Evolutionary conservation across 1,284 basidiomycete genomes (phyloP).

Genomic region (Moesziomyces sp.): DNA sequence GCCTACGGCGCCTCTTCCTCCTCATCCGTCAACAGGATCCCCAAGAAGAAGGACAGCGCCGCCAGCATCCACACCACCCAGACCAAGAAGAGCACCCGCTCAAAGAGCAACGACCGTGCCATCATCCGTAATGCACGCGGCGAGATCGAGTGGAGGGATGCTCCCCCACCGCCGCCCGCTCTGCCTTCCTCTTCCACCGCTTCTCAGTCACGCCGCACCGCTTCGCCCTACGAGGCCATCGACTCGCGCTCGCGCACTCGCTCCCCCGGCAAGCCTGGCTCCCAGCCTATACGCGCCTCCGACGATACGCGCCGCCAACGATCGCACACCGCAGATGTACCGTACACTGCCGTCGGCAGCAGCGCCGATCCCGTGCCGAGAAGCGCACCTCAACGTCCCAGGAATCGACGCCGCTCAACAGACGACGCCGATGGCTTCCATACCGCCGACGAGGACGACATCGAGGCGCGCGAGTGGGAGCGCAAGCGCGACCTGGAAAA

Average conservation of each 20-base stretch:
- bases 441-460: constrained; percentile 44
- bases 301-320: constrained; percentile 12
- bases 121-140: constrained; percentile 47
- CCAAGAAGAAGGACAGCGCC: constrained; percentile 31
- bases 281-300: neutral
- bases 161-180: constrained; percentile 12
- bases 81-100: constrained; percentile 16
- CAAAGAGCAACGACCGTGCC: constrained; percentile 26
- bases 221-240: constrained; percentile 16
- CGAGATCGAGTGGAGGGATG: constrained; percentile 50
- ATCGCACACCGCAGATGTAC: constrained; percentile 9
- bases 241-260: constrained; percentile 16
- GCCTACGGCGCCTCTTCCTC: constrained; percentile 21
- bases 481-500: constrained; percentile 33
- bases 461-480: constrained; percentile 44
- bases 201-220: constrained; percentile 11
- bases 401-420: constrained; percentile 23
- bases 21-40: neutral
- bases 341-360: constrained; percentile 16
- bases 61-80: constrained; percentile 29
- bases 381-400: constrained; percentile 10
- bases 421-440: constrained; percentile 40
- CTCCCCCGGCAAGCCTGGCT: constrained; percentile 5
- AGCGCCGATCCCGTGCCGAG: neutral
- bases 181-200: constrained; percentile 6